Evolutionary conservation across 108 stramenopile genomes (phyloP), one percentile per base, ranked within the genome.

Genomic region (Skeletonema tropicum): DNA sequence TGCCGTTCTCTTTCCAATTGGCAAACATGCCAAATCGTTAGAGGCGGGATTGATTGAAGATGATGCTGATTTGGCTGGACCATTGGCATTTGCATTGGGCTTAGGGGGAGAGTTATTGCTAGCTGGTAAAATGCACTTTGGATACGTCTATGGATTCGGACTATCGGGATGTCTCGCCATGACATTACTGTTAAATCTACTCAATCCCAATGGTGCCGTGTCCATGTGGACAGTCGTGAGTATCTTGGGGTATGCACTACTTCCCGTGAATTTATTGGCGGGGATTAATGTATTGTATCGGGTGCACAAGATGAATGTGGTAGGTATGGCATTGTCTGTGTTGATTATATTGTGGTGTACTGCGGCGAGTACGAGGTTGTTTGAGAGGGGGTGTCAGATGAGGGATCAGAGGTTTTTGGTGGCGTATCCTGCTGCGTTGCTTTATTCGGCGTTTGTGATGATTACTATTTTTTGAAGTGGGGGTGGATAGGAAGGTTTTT

Each of bases 71-170:
- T 76, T 99, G 67, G 95, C 97, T 11, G 99, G 99, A 26, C 98
- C 99, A n/a, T 66, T 98, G 52, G 89, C 91, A 32, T 97, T 98
- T 77, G 91, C 84, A 7, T 64, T 99, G 7, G 52, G 86, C 38
- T 78, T 99, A 25, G 99, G 97, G 7, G 86, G 90, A 2, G 95
- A 95, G 80, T 88, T 99, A 73, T 64, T 99, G 15, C 66, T 99
- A 21, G 82, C 82, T n/a, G 97, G 97, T 5, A 98, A 98, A 82
- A 64, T 98, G 57, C 95, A 97, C 71, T 99, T 99, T 75, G 98
- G 98, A 52, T 99, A 98, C 71, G 97, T 99, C 73, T 99, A 99
- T 80, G 97, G 97, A 3, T 96, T 97, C 75, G 99, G 98, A 32
- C 95, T 97, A 77, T 42, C 92, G n/a, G 94, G 96, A 64, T 98